Evolutionary conservation across 192 early-diverging fungal species (phyloP).

Genomic region (Entomortierella chlamydospora): DNA sequence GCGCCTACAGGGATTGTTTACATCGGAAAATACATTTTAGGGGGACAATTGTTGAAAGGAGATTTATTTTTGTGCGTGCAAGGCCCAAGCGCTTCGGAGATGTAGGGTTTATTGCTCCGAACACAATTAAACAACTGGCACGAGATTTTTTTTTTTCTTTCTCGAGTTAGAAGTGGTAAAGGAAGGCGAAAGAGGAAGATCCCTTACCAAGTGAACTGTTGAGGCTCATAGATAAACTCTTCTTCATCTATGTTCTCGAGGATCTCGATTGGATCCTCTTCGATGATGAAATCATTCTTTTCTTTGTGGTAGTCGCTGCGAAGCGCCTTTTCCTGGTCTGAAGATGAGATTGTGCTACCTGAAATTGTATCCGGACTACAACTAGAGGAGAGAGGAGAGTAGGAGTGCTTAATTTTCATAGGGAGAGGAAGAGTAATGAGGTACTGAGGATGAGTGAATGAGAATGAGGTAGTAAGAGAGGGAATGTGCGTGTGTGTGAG

Average conservation of each 20-base stretch:
- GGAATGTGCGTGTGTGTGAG: background rate
- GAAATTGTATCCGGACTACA: no score
- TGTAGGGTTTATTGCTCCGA: no score
- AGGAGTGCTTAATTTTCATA: no score
- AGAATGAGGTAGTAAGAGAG: background rate
- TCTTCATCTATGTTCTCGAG: constrained; percentile 5
- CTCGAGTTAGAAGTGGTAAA: background rate
- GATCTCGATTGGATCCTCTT: constrained; percentile 9
- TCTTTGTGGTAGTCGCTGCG: background rate
- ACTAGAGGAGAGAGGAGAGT: no score
- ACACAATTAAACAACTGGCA: no score
- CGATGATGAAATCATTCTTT: background rate
- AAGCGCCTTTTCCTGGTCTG: background rate
- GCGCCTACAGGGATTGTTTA: constrained; percentile 54
- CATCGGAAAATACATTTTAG: background rate
- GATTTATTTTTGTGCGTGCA: background rate
- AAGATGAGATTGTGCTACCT: background rate
- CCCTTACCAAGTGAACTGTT: constrained; percentile 44
- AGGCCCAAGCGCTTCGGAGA: background rate
- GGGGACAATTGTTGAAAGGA: background rate
- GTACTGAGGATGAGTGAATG: background rate
- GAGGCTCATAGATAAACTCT: constrained; percentile 29
- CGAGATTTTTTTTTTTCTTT: no score
- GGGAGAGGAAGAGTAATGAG: background rate
- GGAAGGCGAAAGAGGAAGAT: background rate